Conservation (phyloP, 352 stramenopile species). For the Globisporangium paddicum region DNA sequence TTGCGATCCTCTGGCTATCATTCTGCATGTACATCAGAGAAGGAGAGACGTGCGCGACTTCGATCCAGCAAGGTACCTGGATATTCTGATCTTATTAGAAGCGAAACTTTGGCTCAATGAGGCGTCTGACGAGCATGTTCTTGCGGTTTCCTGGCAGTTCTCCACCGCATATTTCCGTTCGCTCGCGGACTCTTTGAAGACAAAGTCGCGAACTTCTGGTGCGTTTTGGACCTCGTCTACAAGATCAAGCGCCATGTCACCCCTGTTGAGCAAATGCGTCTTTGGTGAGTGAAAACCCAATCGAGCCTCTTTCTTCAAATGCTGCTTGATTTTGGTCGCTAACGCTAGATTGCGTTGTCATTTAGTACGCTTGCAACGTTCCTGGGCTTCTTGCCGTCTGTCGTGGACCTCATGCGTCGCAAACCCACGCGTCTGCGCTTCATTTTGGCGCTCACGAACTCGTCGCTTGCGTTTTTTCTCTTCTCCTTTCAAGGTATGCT, state of each 20-base stretch:
- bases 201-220: slow-evolving; percentile 98
- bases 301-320: not conserved
- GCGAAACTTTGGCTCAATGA: not conserved
- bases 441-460: slow-evolving; percentile 79
- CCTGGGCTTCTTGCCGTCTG: slow-evolving; percentile 80
- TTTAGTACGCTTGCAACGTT: slow-evolving; percentile 77
- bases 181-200: slow-evolving; percentile 96
- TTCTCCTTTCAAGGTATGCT: slow-evolving; percentile 95
- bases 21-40: slow-evolving; percentile 67
- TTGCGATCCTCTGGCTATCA: slow-evolving; percentile 88
- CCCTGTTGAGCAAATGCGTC: slow-evolving; percentile 53
- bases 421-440: slow-evolving; percentile 70
- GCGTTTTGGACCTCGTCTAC: slow-evolving; percentile 78
- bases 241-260: slow-evolving; percentile 65
- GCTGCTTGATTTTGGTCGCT: not conserved
- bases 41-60: slow-evolving; percentile 48
- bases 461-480: slow-evolving; percentile 93
- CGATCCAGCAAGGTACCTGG: slow-evolving; percentile 54
- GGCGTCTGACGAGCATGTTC: not conserved
- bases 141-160: slow-evolving; percentile 39
- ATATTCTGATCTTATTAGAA: not conserved
- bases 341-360: not conserved
- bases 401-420: slow-evolving; percentile 64
- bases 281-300: slow-evolving; percentile 36
- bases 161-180: slow-evolving; percentile 95